Conservation (phyloP, 2,329 filamentous ascomycete genomes). For the Penicillium sp. region DNA sequence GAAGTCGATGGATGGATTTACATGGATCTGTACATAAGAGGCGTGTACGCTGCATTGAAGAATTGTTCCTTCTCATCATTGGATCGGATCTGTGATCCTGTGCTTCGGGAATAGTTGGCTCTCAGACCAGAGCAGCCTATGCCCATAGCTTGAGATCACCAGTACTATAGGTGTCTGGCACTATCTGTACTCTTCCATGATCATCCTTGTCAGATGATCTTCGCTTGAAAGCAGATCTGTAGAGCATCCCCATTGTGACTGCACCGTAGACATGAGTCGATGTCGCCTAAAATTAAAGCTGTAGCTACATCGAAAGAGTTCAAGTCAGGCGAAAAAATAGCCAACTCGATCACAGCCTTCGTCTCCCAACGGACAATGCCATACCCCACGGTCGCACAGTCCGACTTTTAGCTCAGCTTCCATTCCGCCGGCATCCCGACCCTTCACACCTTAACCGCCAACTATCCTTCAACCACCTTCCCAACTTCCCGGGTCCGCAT, state of each 20-base stretch:
- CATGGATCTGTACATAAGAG: slow-evolving; percentile 29
- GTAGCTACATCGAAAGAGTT: not conserved
- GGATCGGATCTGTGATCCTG: not conserved
- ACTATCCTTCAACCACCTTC: not conserved
- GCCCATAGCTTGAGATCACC: not conserved
- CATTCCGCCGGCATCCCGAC: not conserved
- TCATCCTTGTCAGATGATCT: not conserved
- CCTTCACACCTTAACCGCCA: not conserved
- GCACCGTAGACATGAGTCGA: not conserved
- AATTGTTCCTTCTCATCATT: slow-evolving; percentile 13
- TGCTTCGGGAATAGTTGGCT: not conserved
- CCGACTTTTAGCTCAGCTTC: not conserved
- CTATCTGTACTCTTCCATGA: not conserved
- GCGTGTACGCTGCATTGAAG: slow-evolving; percentile 30
- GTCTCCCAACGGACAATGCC: not conserved
- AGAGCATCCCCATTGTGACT: not conserved
- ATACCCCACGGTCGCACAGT: not conserved
- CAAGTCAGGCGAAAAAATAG: not conserved
- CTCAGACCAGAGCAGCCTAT: not conserved
- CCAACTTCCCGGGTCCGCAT: not conserved
- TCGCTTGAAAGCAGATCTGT: not conserved
- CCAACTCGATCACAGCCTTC: not conserved
- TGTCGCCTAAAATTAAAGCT: not conserved
- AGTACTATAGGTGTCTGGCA: not conserved
- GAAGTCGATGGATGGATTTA: slow-evolving; percentile 17